These are phyloP conservation scores for Cutaneotrichosporon dermatis DNA, from an alignment of 1,284 basidiomycete species.

Conservation along the genomic window DNA sequence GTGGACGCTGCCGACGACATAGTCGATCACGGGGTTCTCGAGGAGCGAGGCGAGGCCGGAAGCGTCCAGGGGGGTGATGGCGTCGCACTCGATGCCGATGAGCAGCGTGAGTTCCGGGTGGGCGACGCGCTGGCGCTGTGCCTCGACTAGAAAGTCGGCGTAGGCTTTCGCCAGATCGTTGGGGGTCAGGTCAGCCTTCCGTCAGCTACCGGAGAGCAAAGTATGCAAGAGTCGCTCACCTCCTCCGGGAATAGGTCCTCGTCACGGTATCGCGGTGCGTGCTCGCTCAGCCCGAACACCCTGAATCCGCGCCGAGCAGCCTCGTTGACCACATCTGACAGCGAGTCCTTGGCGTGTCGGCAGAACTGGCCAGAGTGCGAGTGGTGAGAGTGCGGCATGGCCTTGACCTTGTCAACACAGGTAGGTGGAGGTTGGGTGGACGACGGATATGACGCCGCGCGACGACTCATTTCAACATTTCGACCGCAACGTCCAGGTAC, in stretches of 20 bases:
- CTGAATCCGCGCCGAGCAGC: slow-evolving; percentile 75
- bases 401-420: background rate
- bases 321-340: slow-evolving; percentile 73
- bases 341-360: slow-evolving; percentile 70
- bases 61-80: slow-evolving; percentile 67
- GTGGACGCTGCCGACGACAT: slow-evolving; percentile 89
- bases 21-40: slow-evolving; percentile 62
- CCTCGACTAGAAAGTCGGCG: slow-evolving; percentile 51
- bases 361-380: slow-evolving; percentile 97
- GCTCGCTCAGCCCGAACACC: slow-evolving; percentile 87
- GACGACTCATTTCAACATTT: background rate
- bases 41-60: slow-evolving; percentile 53
- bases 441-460: background rate
- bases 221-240: slow-evolving; percentile 50
- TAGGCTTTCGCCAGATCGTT: slow-evolving; percentile 30
- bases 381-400: slow-evolving; percentile 85
- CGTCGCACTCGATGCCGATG: slow-evolving; percentile 91
- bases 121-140: slow-evolving; percentile 60
- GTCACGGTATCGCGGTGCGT: slow-evolving; percentile 77
- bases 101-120: slow-evolving; percentile 53
- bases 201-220: background rate
- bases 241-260: slow-evolving; percentile 94
- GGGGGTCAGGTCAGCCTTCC: slow-evolving; percentile 42
- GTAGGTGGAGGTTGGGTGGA: background rate
- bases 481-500: background rate